Percentiles rank a stretch among this genome's conserved stretches.
phyloP scores from a whole-genome alignment of 805 yeast genomes.

The Myxozyma kluyveri region DNA sequence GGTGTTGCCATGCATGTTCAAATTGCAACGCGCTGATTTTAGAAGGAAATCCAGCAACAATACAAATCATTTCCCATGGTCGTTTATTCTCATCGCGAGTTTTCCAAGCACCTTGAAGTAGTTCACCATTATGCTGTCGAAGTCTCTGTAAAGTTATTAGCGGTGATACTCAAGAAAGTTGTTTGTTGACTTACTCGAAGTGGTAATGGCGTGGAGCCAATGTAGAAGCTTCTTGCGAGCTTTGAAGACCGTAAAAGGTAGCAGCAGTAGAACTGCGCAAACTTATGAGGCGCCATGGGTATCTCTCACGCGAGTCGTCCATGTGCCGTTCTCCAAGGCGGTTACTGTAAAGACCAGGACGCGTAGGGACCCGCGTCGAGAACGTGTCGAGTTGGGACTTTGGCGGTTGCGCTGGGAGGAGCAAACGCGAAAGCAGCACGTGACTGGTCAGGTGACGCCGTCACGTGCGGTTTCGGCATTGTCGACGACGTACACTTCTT shows the following conservation, averaged over 20 bases:
- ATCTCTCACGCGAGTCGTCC: not conserved
- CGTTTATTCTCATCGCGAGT: conserved; percentile 57
- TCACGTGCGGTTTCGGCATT: too few relatives aligned
- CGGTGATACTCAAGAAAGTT: conserved; percentile 6
- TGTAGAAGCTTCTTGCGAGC: conserved; percentile 59
- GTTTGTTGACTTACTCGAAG: conserved; percentile 39
- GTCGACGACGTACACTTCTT: too few relatives aligned
- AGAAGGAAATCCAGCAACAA: conserved; percentile 71
- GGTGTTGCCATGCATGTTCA: conserved; percentile 84
- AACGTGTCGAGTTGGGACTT: not conserved
- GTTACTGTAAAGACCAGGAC: not conserved
- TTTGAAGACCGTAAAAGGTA: conserved; percentile 63
- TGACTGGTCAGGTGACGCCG: too few relatives aligned
- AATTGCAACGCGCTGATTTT: conserved; percentile 70
- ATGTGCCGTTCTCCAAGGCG: too few relatives aligned
- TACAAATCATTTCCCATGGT: conserved; percentile 69
- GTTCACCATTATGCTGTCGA: conserved; percentile 75
- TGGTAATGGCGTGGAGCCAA: conserved; percentile 84
- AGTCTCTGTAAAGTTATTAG: conserved; percentile 46
- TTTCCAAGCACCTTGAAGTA: conserved; percentile 66
- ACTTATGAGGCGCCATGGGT: conserved; percentile 9
- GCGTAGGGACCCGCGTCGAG: not conserved
- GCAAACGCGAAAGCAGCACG: too few relatives aligned
- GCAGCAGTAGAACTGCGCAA: conserved; percentile 57
- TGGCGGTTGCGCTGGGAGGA: too few relatives aligned